Evolutionary conservation across 805 yeast genomes (phyloP), one percentile per base, ranked within the genome.

Genomic region (Ogataea trehalophila): DNA sequence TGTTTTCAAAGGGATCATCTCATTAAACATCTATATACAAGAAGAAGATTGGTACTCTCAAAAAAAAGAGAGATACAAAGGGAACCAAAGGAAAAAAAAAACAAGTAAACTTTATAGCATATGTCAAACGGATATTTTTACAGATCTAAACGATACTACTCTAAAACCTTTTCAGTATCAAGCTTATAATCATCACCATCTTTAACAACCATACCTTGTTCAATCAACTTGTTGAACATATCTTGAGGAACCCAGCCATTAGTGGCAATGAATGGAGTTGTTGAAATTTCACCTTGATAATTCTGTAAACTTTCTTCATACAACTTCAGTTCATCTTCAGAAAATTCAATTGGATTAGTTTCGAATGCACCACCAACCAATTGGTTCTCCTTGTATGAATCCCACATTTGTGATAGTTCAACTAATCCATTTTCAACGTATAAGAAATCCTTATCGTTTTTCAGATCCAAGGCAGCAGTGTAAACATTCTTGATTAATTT

Each of bases 211-310:
- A 84, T 73, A 0, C 92, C 94, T 51, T 82, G 82, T 18, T 80
- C 79, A 37, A 81, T 66, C 58, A 88, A 73, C 42, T 78, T 77
- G 33, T 80, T 84, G 61, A 92, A 91, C 85, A 89, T 81, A 62
- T 89, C 96, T 62, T 89, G 96, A 16, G 98, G 97, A 48, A 94
- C 78, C 96, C 97, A 92, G 5, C 97, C 97, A 46, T 87, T 85
- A 22, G 97, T 86, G 41, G 92, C 92, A 31, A 87, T 84, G 67
- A 89, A 91, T 38, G 97, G 97, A 43, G 81, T 76, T 6, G 82
- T 73, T 35, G 84, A 76, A 41, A 86, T 68, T 55, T 79, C 81
- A 53, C 77, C 70, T 66, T 88, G 92, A 71, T 87, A 86, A 31
- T 73, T 76, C 49, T 78, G 81, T 56, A 88, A 73, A 23, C 76